Conservation (phyloP, 805 yeast genomes). For the Brettanomyces anomalus region DNA sequence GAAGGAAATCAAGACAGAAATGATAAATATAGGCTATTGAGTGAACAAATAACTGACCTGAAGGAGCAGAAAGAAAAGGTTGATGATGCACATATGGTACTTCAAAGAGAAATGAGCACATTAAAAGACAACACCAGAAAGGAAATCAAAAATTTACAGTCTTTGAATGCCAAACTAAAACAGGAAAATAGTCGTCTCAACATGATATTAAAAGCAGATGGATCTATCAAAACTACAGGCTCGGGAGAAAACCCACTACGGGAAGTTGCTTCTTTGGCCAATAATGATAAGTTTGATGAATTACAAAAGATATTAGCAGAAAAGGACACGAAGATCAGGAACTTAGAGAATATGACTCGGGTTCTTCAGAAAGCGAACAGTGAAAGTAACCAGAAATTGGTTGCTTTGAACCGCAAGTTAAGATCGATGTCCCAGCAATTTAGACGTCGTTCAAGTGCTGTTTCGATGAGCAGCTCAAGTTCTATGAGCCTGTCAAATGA, state of each 20-base stretch:
- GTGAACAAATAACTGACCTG: conserved; percentile 38
- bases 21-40: conserved; percentile 44
- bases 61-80: conserved; percentile 54
- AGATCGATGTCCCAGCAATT: conserved; percentile 54
- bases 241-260: too few relatives aligned
- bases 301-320: conserved; percentile 3
- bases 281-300: too few relatives aligned
- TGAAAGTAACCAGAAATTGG: conserved; percentile 58
- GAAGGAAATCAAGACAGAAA: conserved; percentile 59
- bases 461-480: conserved; percentile 2
- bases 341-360: conserved; percentile 25
- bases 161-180: too few relatives aligned
- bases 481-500: conserved; percentile 1
- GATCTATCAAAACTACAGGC: too few relatives aligned
- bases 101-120: conserved; percentile 47
- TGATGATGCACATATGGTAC: conserved; percentile 42
- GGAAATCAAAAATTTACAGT: conserved; percentile 24
- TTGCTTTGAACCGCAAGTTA: conserved; percentile 62
- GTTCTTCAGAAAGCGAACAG: conserved; percentile 55
- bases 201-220: too few relatives aligned
- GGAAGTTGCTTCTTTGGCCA: too few relatives aligned
- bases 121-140: conserved; percentile 57
- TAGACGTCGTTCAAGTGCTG: conserved; percentile 13
- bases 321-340: background rate
- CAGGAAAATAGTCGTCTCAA: too few relatives aligned